phyloP scores from a whole-genome alignment of 2,329 filamentous ascomycete genomes.

The Talaromyces islandicus region DNA sequence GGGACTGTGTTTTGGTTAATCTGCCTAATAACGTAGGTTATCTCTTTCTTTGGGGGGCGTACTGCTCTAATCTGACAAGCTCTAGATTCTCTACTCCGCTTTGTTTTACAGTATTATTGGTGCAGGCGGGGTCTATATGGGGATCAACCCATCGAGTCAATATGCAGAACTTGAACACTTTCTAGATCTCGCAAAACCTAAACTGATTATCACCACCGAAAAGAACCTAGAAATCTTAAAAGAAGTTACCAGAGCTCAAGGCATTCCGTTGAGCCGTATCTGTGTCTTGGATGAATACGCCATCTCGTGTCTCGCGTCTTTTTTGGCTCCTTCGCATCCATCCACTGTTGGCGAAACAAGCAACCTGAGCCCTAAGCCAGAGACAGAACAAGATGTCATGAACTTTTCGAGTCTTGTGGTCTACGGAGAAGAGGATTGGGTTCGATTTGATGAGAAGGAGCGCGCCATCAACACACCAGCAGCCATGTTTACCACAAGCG shows the following conservation, averaged over 20 bases:
- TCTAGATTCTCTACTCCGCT: constrained; percentile 33
- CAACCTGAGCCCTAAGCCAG: background rate
- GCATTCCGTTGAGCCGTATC: constrained; percentile 7
- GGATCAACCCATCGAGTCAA: constrained; percentile 46
- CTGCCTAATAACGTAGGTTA: constrained; percentile 33
- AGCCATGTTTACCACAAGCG: constrained; percentile 50
- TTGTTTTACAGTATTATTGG: constrained; percentile 38
- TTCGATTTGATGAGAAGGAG: constrained; percentile 36
- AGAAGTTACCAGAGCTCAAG: constrained; percentile 10
- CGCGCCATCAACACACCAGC: constrained; percentile 44
- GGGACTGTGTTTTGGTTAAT: constrained; percentile 40
- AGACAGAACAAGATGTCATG: background rate
- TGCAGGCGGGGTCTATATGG: constrained; percentile 45
- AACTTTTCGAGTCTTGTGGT: constrained; percentile 32
- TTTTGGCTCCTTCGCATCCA: background rate
- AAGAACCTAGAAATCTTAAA: constrained; percentile 27
- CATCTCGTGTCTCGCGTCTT: constrained; percentile 2
- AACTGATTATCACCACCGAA: constrained; percentile 40
- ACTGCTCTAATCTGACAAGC: background rate
- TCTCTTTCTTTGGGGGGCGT: background rate
- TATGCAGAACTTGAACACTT: constrained; percentile 44
- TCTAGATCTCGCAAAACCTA: constrained; percentile 38
- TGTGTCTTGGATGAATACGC: constrained; percentile 11
- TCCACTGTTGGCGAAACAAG: background rate
- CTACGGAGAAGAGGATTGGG: constrained; percentile 45